phyloP scores from a whole-genome alignment of 352 stramenopile species.

The Globisporangium barbulae region DNA sequence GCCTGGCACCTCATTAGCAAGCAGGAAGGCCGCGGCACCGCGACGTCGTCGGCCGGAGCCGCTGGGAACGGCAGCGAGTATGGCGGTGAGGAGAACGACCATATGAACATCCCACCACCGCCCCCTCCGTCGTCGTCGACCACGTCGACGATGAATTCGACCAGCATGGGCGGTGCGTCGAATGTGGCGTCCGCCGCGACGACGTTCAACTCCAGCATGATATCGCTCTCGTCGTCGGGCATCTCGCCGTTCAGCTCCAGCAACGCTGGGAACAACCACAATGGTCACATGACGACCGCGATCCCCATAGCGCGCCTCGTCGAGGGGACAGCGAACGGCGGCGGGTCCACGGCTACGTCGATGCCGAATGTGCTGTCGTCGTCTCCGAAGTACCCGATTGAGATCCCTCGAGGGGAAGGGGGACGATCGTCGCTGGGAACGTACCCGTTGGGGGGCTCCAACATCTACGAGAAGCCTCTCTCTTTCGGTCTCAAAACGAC shows the following conservation, averaged over 20 bases:
- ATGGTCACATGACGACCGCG: not conserved
- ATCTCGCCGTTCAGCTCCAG: slow-evolving; percentile 1
- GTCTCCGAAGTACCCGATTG: slow-evolving; percentile 54
- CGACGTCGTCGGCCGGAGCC: not conserved
- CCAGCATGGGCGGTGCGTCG: not conserved
- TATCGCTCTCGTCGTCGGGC: slow-evolving; percentile 15
- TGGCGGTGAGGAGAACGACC: slow-evolving; percentile 26
- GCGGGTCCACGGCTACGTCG: slow-evolving; percentile 12
- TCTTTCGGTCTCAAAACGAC: slow-evolving; percentile 29
- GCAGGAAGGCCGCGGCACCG: slow-evolving; percentile 11
- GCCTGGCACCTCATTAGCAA: slow-evolving; percentile 81
- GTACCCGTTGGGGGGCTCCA: slow-evolving; percentile 27
- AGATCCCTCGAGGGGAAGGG: slow-evolving; percentile 46
- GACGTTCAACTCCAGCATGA: not conserved
- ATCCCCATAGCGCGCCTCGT: slow-evolving; percentile 16
- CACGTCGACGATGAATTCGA: slow-evolving; percentile 6
- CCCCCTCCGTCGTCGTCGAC: slow-evolving; percentile 7
- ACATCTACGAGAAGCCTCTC: slow-evolving; percentile 27
- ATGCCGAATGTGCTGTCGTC: slow-evolving; percentile 21
- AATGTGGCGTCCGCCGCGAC: not conserved
- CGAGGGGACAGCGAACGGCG: slow-evolving; percentile 5
- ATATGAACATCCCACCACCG: slow-evolving; percentile 8
- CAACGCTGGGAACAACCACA: not conserved
- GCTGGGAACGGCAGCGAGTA: slow-evolving; percentile 17
- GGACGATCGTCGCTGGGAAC: slow-evolving; percentile 42